Conservation (phyloP, 2,329 filamentous ascomycete species). For the Alternaria atra region DNA sequence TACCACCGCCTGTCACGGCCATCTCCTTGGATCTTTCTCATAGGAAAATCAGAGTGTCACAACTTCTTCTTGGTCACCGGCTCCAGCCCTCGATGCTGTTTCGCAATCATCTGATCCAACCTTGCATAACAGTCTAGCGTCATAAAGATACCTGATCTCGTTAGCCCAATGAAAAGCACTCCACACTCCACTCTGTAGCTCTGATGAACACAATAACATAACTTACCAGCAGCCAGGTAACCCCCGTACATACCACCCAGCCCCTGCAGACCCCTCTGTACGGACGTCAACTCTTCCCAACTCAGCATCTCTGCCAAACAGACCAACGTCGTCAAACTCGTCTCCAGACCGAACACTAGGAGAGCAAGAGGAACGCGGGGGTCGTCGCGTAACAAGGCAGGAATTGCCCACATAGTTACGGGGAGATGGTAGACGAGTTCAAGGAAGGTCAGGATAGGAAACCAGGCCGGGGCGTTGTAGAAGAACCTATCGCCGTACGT, state of each 20-base stretch:
- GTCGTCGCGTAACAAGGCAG: constrained; percentile 65
- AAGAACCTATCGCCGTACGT: constrained; percentile 73
- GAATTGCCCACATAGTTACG: constrained; percentile 66
- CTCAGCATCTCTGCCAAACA: constrained; percentile 69
- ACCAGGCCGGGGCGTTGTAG: constrained; percentile 66
- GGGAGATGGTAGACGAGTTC: constrained; percentile 70
- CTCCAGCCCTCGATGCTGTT: constrained; percentile 31
- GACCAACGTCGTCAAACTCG: constrained; percentile 68
- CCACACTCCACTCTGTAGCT: not conserved
- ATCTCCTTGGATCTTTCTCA: not conserved
- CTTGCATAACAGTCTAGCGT: constrained; percentile 47
- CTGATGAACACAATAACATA: not conserved
- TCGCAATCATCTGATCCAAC: constrained; percentile 39
- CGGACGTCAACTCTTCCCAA: constrained; percentile 54
- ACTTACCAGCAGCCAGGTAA: constrained; percentile 47
- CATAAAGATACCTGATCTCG: constrained; percentile 43
- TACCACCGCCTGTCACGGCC: accelerated
- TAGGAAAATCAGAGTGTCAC: constrained; percentile 12
- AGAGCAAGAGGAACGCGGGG: constrained; percentile 67
- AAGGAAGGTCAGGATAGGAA: constrained; percentile 65
- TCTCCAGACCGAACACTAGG: constrained; percentile 67
- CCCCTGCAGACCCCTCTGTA: constrained; percentile 39
- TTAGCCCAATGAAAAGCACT: not conserved
- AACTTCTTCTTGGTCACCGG: constrained; percentile 44
- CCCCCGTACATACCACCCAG: constrained; percentile 52